These are phyloP conservation scores for Brettanomyces bruxellensis DNA, from an alignment of 805 yeast species.

Conservation along the genomic window DNA sequence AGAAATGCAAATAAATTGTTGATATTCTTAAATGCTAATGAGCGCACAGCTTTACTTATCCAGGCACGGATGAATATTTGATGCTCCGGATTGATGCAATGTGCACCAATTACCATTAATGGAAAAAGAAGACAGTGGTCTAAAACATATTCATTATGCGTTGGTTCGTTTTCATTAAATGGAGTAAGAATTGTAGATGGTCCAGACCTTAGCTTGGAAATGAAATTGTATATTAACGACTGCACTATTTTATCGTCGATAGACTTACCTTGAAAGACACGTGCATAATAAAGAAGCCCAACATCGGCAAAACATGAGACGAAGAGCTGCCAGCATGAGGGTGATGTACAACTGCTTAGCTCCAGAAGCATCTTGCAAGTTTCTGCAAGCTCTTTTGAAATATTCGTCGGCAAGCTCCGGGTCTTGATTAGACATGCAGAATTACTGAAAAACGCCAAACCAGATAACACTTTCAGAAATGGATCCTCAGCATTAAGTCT, in stretches of 20 bases:
- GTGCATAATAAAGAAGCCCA: constrained; percentile 15
- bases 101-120: constrained; percentile 17
- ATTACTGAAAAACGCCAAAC: constrained; percentile 9
- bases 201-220: constrained; percentile 3
- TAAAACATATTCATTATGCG: constrained; percentile 4
- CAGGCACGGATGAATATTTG: constrained; percentile 9
- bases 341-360: neutral
- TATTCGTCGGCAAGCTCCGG: neutral
- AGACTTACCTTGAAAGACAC: constrained; percentile 8
- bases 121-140: constrained; percentile 22
- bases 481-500: constrained; percentile 15
- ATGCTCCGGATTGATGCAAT: constrained; percentile 8
- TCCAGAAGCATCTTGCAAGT: neutral
- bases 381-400: neutral
- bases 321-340: constrained; percentile 4
- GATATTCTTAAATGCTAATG: constrained; percentile 16
- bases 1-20: constrained; percentile 10
- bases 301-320: constrained; percentile 16
- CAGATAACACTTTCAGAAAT: constrained; percentile 24
- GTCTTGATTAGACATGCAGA: constrained; percentile 4
- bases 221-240: constrained; percentile 9
- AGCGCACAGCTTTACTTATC: constrained; percentile 7
- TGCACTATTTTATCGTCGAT: constrained; percentile 9
- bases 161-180: neutral
- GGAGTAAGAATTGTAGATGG: neutral